Base-by-base conservation (phyloP, 2,329 filamentous ascomycete genomes). In the Penicillium sp. region DNA sequence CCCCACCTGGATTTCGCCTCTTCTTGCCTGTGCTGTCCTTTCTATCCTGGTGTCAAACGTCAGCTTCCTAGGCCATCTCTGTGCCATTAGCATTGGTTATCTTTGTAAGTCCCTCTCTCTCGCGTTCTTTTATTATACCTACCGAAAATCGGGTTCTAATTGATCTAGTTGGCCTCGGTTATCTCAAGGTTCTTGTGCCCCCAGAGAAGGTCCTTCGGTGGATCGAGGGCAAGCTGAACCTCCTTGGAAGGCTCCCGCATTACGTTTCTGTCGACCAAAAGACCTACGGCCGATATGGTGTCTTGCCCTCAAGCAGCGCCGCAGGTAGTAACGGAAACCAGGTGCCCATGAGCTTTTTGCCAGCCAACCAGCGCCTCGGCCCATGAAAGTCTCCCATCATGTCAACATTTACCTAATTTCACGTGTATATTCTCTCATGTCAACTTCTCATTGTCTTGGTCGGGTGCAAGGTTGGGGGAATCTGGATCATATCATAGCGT, bases 211-310 rank as follows among this genome's bases (percentile, higher is more conserved):
- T 90, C 30, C 82, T 98, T 58, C 85, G 93, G 66, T 98, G 90
- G 88, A 84, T 97, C 58, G 95, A 99, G 79, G 87, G 86, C 19
- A 96, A 94, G 74, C 80, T 98, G 61, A 95, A 96, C 72, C 83
- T 98, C 10, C 82, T 97, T 25, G 91, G 88, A 22, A 84, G 92
- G 61, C 79, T 98, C 28, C 94, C 94, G 48, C 92, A 96, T 78
- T 98, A 97, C 71, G 90, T 98, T 52, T 96, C 91, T 59, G 89
- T 97, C 16, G 94, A 98, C 72, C 93, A 97, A 78, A 97, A 97
- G 83, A 97, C 92, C 6, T 97, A 94, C 71, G 94, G 94, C 7
- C 85, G 94, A 56, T 97, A 96, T 70, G 94, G 94, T 1, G 90
- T 97, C 14, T 80, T 98, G 59, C 94, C 93, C 2, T 84, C 87